Evolutionary conservation across 257 asterid genomes (phyloP).

Genomic region (Solanum sejunctum): DNA sequence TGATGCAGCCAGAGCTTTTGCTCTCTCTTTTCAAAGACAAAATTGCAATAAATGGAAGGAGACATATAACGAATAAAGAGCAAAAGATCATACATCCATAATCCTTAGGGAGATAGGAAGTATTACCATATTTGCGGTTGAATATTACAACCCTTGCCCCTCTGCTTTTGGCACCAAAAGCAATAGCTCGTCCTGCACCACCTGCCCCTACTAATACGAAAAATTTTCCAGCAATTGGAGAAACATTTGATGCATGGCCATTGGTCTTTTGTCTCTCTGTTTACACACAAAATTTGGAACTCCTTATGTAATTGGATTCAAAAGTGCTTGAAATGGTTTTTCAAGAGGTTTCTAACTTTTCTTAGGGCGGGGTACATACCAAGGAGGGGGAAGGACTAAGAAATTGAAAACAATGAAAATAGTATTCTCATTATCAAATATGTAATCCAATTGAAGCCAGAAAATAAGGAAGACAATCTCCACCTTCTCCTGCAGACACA

Average conservation of each 20-base stretch:
- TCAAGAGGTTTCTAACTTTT: neutral
- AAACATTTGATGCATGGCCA: conserved; percentile 18
- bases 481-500: neutral
- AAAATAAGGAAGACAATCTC: neutral
- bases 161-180: conserved; percentile 59
- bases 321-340: neutral
- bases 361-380: neutral
- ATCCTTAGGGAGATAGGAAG: neutral
- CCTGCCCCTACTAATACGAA: conserved; percentile 72
- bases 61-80: neutral
- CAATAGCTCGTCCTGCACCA: conserved; percentile 74
- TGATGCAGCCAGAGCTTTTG: conserved; percentile 54
- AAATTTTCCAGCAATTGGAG: conserved; percentile 54
- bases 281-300: neutral
- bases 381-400: neutral
- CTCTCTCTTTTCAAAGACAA: conserved; percentile 28
- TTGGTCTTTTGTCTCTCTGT: conserved; percentile 19
- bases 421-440: neutral
- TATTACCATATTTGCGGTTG: conserved; percentile 54
- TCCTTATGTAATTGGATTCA: neutral
- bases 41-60: neutral
- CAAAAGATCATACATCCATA: neutral
- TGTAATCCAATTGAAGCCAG: neutral
- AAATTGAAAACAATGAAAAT: neutral
- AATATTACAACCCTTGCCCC: conserved; percentile 64